Conservation (phyloP, 495 filamentous ascomycete species). For the Podospora pseudoanserina region DNA sequence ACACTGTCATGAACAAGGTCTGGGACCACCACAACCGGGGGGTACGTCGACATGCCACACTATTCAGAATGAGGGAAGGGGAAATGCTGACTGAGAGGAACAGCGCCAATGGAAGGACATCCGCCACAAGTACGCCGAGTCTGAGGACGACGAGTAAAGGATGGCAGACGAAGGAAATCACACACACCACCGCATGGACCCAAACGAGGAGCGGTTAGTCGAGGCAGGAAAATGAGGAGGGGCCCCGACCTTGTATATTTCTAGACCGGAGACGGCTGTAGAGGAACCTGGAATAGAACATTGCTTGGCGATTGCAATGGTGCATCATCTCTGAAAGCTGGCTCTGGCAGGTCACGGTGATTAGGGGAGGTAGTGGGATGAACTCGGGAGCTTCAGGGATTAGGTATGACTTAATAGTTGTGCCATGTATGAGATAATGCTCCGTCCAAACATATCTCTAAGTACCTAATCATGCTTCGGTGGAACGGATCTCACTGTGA, state of each 20-base stretch:
- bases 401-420: conserved; percentile 13
- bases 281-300: conserved; percentile 23
- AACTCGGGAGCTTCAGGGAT: neutral
- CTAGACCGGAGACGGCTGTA: conserved; percentile 21
- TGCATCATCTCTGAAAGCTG: neutral
- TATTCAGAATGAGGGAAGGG: neutral
- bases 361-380: neutral
- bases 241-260: conserved; percentile 25
- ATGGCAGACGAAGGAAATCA: neutral
- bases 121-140: conserved; percentile 69
- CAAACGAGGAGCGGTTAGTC: neutral
- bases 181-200: neutral
- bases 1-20: conserved; percentile 69
- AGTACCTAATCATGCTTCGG: neutral
- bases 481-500: neutral
- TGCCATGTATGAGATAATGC: conserved; percentile 3
- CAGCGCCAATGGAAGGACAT: conserved; percentile 99
- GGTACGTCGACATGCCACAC: conserved; percentile 54
- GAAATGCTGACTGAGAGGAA: conserved; percentile 32
- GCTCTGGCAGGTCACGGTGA: neutral
- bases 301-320: conserved; percentile 3
- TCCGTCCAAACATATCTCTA: neutral
- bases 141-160: conserved; percentile 35
- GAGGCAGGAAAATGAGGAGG: conserved; percentile 6
- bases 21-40: conserved; percentile 90